phyloP scores from a whole-genome alignment of 2,329 filamentous ascomycete genomes.

The Teratosphaeria viscida region DNA sequence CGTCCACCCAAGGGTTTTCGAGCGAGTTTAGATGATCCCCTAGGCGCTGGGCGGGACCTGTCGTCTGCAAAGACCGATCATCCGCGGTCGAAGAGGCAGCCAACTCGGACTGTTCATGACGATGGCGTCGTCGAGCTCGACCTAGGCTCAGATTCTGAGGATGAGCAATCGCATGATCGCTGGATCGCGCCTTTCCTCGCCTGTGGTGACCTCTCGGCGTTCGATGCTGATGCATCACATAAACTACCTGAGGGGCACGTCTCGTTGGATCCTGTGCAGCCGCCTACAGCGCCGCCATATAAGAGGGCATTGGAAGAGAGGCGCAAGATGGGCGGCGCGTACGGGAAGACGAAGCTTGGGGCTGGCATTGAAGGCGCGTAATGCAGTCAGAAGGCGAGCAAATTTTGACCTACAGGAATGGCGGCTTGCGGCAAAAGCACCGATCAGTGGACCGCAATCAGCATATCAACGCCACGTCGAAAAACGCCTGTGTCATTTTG shows the following conservation, averaged over 20 bases:
- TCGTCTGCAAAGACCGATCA: conserved; percentile 23
- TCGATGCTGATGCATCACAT: conserved; percentile 93
- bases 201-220: conserved; percentile 90
- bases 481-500: no score
- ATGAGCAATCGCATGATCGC: conserved; percentile 42
- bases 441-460: background rate
- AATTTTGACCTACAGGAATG: no score
- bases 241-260: conserved; percentile 76
- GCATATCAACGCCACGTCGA: no score
- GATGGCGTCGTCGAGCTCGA: conserved; percentile 41
- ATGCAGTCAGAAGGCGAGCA: background rate
- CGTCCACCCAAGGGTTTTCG: conserved; percentile 65
- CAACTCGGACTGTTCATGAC: conserved; percentile 24
- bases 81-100: background rate
- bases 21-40: conserved; percentile 63
- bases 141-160: conserved; percentile 35
- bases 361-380: conserved; percentile 1
- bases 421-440: no score
- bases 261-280: conserved; percentile 83
- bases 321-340: conserved; percentile 63
- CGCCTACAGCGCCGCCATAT: conserved; percentile 91
- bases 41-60: conserved; percentile 37
- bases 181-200: conserved; percentile 96
- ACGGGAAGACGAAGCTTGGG: conserved; percentile 55
- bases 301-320: conserved; percentile 80